Conservation (phyloP, 192 early-diverging fungal genomes). For the Backusella circina region DNA sequence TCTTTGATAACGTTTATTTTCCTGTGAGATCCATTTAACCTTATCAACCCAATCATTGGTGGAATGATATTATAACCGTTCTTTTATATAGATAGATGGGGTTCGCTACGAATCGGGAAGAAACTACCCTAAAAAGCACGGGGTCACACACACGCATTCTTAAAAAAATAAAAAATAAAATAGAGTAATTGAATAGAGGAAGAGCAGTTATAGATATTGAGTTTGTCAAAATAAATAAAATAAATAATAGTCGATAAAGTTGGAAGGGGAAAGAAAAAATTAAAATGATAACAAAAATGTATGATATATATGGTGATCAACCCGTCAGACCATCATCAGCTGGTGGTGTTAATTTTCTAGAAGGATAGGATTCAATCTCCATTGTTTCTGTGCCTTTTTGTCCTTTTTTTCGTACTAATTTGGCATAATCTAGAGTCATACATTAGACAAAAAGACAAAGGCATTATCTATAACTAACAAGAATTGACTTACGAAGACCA, state of each 20-base stretch:
- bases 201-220: neutral
- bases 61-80: neutral
- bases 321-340: conserved; percentile 1
- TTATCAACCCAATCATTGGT: neutral
- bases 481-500: conserved; percentile 43
- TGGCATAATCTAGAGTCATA: conserved; percentile 13
- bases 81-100: neutral
- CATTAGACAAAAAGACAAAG: neutral
- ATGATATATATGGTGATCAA: neutral
- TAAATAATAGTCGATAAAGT: neutral
- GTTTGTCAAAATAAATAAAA: neutral
- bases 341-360: conserved; percentile 4
- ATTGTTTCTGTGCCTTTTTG: neutral
- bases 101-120: neutral
- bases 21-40: neutral
- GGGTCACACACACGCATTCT: neutral
- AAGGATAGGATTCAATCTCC: neutral
- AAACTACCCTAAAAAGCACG: conserved; percentile 2
- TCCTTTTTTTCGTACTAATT: conserved; percentile 2
- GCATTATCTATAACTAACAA: neutral
- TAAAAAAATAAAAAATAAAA: neutral
- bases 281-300: neutral
- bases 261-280: neutral
- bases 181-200: neutral
- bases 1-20: neutral